Conservation (phyloP, 345 rosid genomes). For the Eucalyptus cladocalyx region DNA sequence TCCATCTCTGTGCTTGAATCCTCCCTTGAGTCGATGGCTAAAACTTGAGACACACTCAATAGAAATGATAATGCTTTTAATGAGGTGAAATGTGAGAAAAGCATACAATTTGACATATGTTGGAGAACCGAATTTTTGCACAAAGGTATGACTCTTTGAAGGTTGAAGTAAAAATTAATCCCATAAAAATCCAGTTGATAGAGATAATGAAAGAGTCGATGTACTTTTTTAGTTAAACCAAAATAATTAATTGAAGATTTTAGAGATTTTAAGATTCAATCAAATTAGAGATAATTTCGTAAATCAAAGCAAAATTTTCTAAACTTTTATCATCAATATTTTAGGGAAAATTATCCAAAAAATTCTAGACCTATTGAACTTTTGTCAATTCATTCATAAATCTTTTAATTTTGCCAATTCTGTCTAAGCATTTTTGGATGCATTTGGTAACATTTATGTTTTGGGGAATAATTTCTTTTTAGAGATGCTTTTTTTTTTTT, state of each 20-base stretch:
- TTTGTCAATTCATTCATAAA: too few relatives aligned
- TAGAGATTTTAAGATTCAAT: not conserved
- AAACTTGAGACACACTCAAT: not conserved
- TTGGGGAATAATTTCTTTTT: accelerated
- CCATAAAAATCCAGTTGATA: not conserved
- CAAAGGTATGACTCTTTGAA: not conserved
- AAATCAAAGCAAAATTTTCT: not conserved
- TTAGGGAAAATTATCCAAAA: too few relatives aligned
- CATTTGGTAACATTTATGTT: too few relatives aligned
- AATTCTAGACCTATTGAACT: too few relatives aligned
- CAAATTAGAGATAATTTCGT: not conserved
- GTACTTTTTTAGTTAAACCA: not conserved
- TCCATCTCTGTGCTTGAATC: not conserved
- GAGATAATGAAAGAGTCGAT: not conserved
- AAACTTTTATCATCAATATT: not conserved
- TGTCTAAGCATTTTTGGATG: too few relatives aligned
- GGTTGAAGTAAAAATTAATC: not conserved
- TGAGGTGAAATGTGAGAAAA: not conserved
- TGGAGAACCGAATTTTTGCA: not conserved
- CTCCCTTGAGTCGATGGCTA: not conserved
- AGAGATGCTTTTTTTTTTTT: too few relatives aligned
- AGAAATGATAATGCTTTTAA: not conserved
- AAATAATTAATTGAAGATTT: not conserved
- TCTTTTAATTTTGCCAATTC: too few relatives aligned
- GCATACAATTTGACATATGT: not conserved